Base-by-base conservation (phyloP, 495 filamentous ascomycete species). In the Hypoxylon rickii region DNA sequence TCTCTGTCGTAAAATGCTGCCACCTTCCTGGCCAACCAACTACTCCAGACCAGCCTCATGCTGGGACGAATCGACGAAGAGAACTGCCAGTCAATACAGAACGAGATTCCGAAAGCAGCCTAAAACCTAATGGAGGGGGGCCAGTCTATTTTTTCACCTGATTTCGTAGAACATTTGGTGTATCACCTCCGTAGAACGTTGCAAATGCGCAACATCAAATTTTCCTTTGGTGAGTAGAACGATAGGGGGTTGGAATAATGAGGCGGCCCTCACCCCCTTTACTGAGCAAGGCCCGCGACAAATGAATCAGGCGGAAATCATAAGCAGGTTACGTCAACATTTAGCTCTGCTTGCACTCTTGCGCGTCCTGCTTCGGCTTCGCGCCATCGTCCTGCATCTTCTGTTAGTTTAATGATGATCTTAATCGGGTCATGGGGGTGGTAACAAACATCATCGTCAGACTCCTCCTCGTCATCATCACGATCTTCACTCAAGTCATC, bases 281-380 rank as follows among this genome's bases (percentile, higher is more conserved):
- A 33, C 48, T 18, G 6, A 50, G 26, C 31, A 45, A 48, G 45
- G 46, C 46, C 53, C 19, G 33, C 34, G 44, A 46, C 26, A 26
- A 53, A 42, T 58, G 37, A 56, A 51, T 56, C 49, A 49, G 40
- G 58, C 49, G 36, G 43, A 44, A 57, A 49, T 13, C 15, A 39
- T 58, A 15, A 45, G 34, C 18, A 11, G 15, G 17, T 10, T 7
- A 21, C 24, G 34, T 15, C 52, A 36, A 41, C 16, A 42, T 83
- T 79, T 86, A 99, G 78, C 92, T 97, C 80, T 97, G 95, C 82
- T 97, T 99, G 88, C 95, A 99, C 79, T 99, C 95, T 55, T 94
- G 90, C 55, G 95, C 88, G 77, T 99, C 95, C 74, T 96, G 92
- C 84, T 96, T 97, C 34, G 95, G 93, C 84, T 97, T 97, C 57